Conservation (phyloP, 2,329 filamentous ascomycete genomes). For the Tolypocladium paradoxum region DNA sequence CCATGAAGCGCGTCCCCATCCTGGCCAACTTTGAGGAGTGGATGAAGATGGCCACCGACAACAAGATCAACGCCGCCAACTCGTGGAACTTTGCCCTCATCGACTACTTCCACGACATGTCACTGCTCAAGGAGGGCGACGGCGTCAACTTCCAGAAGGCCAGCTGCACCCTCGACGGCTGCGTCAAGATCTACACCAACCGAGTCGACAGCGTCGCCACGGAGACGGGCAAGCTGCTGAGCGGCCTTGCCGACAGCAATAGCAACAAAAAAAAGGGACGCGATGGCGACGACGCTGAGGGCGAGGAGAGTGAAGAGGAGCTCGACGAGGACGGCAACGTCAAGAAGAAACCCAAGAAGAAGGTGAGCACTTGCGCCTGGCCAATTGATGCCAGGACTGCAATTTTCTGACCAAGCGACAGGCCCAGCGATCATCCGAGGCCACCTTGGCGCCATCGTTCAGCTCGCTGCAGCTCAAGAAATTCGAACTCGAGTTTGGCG, state of each 20-base stretch:
- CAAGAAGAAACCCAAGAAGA: constrained; percentile 59
- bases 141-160: constrained; percentile 98
- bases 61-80: constrained; percentile 96
- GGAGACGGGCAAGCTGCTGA: constrained; percentile 89
- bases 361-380: constrained; percentile 38
- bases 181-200: constrained; percentile 98
- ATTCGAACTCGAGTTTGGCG: constrained; percentile 91
- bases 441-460: constrained; percentile 86
- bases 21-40: constrained; percentile 98
- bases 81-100: constrained; percentile 99
- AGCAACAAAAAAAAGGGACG: constrained; percentile 64
- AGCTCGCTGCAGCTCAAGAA: constrained; percentile 87
- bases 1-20: constrained; percentile 91
- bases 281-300: constrained; percentile 53
- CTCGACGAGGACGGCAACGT: constrained; percentile 50
- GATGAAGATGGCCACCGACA: constrained; percentile 99
- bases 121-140: constrained; percentile 86
- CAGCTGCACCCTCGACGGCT: constrained; percentile 93
- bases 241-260: constrained; percentile 81
- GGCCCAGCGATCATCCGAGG: constrained; percentile 72
- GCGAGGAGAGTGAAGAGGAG: constrained; percentile 56
- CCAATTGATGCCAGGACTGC: not conserved
- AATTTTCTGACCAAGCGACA: constrained; percentile 12
- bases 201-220: constrained; percentile 96
- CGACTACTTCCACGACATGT: constrained; percentile 99